These are phyloP conservation scores for Fusarium avenaceum DNA, from an alignment of 2,329 filamentous ascomycete genomes.

Conservation along the genomic window DNA sequence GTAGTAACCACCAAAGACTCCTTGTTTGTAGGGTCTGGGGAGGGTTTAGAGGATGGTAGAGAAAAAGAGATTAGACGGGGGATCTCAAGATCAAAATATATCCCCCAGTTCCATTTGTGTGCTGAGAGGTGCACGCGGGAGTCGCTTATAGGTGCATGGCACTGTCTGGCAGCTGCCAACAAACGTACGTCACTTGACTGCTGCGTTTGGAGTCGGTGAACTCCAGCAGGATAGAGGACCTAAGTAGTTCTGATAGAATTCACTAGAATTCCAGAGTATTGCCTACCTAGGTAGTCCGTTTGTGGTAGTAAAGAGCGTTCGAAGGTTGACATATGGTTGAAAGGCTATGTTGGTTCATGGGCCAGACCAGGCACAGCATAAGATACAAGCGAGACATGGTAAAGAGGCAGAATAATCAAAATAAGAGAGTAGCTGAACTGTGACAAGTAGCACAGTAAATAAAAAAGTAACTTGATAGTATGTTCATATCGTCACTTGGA, in stretches of 20 bases:
- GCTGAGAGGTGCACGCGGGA: neutral
- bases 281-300: neutral
- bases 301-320: neutral
- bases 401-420: neutral
- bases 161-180: constrained; percentile 19
- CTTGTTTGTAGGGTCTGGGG: neutral
- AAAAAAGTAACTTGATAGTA: neutral
- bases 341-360: neutral
- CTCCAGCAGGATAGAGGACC: neutral
- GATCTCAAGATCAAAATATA: neutral
- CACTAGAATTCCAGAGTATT: neutral
- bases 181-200: neutral
- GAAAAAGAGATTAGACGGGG: neutral
- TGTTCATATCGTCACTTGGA: neutral
- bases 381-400: neutral
- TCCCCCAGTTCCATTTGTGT: constrained; percentile 3
- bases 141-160: constrained; percentile 10
- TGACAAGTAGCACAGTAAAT: neutral
- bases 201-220: neutral
- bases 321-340: neutral
- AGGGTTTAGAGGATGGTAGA: neutral
- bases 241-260: neutral
- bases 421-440: neutral
- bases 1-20: neutral
- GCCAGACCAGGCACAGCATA: neutral